Evolutionary conservation across 148 eudicot genomes (phyloP).

Genomic region (Cornus suecica): DNA sequence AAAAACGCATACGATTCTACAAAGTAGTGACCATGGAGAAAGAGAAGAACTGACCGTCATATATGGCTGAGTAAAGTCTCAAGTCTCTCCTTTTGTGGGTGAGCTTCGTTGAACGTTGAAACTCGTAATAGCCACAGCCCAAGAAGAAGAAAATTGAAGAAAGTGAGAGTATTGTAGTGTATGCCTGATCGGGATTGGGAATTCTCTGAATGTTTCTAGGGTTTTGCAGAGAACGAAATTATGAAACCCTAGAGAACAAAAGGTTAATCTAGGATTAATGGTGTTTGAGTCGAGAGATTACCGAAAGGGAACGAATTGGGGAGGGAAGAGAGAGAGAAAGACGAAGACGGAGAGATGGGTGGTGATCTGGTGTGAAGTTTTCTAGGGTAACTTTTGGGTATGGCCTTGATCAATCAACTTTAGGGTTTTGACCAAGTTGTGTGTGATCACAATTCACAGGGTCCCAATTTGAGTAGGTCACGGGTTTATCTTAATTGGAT

Average conservation of each 20-base stretch:
- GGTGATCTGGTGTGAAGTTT: neutral
- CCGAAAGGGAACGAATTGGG: neutral
- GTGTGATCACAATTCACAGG: neutral
- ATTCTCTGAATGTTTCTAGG: neutral
- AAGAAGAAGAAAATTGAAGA: neutral
- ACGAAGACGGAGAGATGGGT: neutral
- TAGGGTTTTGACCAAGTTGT: neutral
- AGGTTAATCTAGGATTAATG: neutral
- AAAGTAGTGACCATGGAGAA: neutral
- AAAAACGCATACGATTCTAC: neutral
- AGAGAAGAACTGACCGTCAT: constrained; percentile 11
- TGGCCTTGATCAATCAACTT: neutral
- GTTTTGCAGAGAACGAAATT: neutral
- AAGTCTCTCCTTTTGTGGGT: neutral
- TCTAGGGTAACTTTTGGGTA: neutral
- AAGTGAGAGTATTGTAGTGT: neutral
- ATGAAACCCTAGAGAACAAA: neutral
- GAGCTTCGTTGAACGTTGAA: neutral
- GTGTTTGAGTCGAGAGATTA: neutral
- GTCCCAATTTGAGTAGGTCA: too few relatives aligned
- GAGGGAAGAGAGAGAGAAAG: neutral
- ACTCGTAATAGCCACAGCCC: neutral
- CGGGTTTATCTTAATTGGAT: too few relatives aligned
- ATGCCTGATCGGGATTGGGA: neutral
- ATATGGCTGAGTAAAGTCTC: neutral